Evolutionary conservation across 345 rosid genomes (phyloP), one percentile per base, ranked within the genome.

Genomic region (Kernera saxatilis): DNA sequence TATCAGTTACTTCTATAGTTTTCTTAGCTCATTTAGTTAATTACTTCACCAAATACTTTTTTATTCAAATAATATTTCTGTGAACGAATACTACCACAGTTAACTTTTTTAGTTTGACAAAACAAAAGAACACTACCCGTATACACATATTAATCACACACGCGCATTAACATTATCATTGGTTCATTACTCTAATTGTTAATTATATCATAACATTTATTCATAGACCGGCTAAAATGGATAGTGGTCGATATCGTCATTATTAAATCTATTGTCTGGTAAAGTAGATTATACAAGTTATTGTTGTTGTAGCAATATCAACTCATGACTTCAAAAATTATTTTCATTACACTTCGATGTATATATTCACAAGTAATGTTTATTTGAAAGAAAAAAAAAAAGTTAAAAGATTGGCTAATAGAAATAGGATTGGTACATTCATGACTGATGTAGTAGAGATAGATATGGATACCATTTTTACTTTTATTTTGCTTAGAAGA

Each of bases 401-500:
- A 6, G 26, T 18, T 6, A 57, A 51, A 40, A 43, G 27, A 70
- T 36, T 48, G 23, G 50, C 18, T 50, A 37, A 29, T 72, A 39
- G 45, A 53, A 44, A 18, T 18, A 63, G 48, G 70, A 19, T 64
- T 46, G 67, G 67, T 57, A 49, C 15, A 58, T 30, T 48, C 21
- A 29, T 57, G 45, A 48, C 12, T 55, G 19, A 21, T 46, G 41
- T 17, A 29, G 29, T 69, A 41, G 32, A 63, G 69, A 52, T 52
- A 59, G 43, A 49, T 70, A 59, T 48, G 58, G 22, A 59, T 48
- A 32, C 57, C 30, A 53, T 56, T 65, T 64, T 19, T 14, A 25
- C 25, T 55, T 54, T 25, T 2, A 7, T 43, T 14, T 21, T 6
- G 59, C 25, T 60, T 67, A 67, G 63, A 74, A 26, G 22, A 43